phyloP scores from a whole-genome alignment of 2,329 filamentous ascomycete genomes.

The Apiospora malaysiana region DNA sequence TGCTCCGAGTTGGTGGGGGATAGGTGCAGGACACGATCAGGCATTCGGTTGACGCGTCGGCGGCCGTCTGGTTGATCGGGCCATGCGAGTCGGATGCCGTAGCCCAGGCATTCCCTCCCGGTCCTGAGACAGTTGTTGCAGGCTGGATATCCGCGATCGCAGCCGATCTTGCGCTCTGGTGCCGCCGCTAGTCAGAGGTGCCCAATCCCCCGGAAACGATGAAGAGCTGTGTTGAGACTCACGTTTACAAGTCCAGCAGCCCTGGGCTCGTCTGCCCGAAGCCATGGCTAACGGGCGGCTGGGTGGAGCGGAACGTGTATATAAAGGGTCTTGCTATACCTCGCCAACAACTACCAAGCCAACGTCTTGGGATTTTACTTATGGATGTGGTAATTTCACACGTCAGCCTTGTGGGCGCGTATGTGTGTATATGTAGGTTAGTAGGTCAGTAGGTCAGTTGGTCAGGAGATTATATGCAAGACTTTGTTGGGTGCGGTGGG shows the following conservation, averaged over 20 bases:
- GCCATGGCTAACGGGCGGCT: conserved; percentile 13
- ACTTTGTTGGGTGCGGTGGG: not conserved
- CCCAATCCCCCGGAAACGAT: conserved; percentile 22
- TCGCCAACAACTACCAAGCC: conserved; percentile 12
- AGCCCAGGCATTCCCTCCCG: conserved; percentile 49
- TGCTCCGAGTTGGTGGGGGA: conserved; percentile 35
- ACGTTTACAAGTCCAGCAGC: conserved; percentile 53
- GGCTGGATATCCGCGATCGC: conserved; percentile 48
- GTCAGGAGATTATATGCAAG: not conserved
- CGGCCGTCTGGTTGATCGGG: conserved; percentile 53
- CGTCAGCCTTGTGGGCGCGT: not conserved
- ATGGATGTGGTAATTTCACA: not conserved
- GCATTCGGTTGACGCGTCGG: conserved; percentile 39
- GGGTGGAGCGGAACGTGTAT: conserved; percentile 9
- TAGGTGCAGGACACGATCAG: conserved; percentile 39
- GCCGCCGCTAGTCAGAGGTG: not conserved
- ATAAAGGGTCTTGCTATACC: not conserved
- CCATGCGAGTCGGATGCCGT: conserved; percentile 53
- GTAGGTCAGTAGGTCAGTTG: not conserved
- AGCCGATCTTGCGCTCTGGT: conserved; percentile 54
- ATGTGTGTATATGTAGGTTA: not conserved
- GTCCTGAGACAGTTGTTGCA: conserved; percentile 52
- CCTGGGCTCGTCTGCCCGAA: conserved; percentile 40
- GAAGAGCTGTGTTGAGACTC: conserved; percentile 29
- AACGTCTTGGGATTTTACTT: not conserved